These are phyloP conservation scores for Trichoderma arundinaceum DNA, from an alignment of 2,329 filamentous ascomycete species.

Conservation along the genomic window DNA sequence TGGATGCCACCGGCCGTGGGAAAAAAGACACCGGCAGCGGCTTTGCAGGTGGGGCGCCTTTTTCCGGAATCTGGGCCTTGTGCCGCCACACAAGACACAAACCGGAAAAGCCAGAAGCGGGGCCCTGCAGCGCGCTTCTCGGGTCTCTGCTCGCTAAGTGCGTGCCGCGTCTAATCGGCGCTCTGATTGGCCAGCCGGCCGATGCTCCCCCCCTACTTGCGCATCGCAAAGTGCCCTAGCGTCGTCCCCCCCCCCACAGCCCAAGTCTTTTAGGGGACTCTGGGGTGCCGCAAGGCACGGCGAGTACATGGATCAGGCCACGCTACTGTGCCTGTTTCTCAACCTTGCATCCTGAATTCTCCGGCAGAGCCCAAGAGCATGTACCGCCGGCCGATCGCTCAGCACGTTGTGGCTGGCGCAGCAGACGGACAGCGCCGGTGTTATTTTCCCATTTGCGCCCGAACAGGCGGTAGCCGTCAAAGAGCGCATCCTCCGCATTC, in stretches of 20 bases:
- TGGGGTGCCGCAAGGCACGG: constrained; percentile 29
- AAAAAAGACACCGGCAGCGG: constrained; percentile 25
- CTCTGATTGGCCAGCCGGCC: constrained; percentile 18
- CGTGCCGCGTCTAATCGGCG: constrained; percentile 29
- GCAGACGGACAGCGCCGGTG: too few species aligned
- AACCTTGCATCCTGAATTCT: constrained; percentile 30
- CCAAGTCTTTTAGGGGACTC: constrained; percentile 28
- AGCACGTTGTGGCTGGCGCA: too few species aligned
- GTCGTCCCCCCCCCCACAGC: constrained; percentile 16
- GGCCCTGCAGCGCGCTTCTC: constrained; percentile 32
- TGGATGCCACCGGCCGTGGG: constrained; percentile 28
- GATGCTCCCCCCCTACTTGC: constrained; percentile 1
- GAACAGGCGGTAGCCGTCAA: too few species aligned
- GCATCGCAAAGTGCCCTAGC: constrained; percentile 15
- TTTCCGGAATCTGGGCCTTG: constrained; percentile 14
- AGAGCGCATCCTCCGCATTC: too few species aligned
- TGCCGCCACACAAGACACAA: neutral
- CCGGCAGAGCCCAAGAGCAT: constrained; percentile 14
- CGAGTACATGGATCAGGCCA: constrained; percentile 29
- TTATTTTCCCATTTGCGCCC: too few species aligned
- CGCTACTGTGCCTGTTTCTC: constrained; percentile 30
- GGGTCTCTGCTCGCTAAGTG: constrained; percentile 28
- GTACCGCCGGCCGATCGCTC: too few species aligned
- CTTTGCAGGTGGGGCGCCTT: constrained; percentile 18
- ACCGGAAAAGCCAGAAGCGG: neutral